Base-by-base conservation (phyloP, 495 filamentous ascomycete species). In the Immersiella caudata region DNA sequence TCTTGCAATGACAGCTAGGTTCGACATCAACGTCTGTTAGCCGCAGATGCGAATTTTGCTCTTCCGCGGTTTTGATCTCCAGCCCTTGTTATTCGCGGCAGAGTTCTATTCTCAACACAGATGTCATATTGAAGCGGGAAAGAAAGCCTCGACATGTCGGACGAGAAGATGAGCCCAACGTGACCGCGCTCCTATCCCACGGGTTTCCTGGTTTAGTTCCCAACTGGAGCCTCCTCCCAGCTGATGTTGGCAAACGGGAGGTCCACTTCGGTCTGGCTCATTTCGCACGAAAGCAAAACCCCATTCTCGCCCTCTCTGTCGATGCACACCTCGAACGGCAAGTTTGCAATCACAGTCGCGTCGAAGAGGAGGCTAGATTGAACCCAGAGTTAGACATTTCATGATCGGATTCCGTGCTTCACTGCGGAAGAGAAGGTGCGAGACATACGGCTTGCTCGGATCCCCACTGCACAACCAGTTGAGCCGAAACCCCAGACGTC, bases 391-490 rank as follows among this genome's bases (percentile, higher is more conserved):
- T 50, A 63, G 36, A 22, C 27, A 49, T n/a, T 12, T 49, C 60
- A 27, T 51, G 40, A 6, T 49, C 21, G 18, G 27, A 49, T 62
- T 33, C 29, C 29, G 29, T n/a, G n/a, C n/a, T 29, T 36, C 52
- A 60, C 14, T 27, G n/a, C 54, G 35, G 54, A 0, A 66, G 35
- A 18, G 29, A 16, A 18, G 25, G 24, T 60, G 26, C 16, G 27
- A 40, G n/a, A 67, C 69, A 46, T 67, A 75, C 73, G 74, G 67
- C 60, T 73, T 68, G 8, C 61, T 60, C 0, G 71, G 73, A 25
- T 75, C 73, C 27, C 69, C 58, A 58, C 73, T 71, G 51, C 73
- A 76, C 27, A 67, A 69, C 73, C 74, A 76, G 26, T 69, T 46
- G 11, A 76, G 16, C 49, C 67, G 55, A 50, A 76, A 73, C 2